phyloP scores from a whole-genome alignment of 2,329 filamentous ascomycete species.

The Talaromyces sp. region DNA sequence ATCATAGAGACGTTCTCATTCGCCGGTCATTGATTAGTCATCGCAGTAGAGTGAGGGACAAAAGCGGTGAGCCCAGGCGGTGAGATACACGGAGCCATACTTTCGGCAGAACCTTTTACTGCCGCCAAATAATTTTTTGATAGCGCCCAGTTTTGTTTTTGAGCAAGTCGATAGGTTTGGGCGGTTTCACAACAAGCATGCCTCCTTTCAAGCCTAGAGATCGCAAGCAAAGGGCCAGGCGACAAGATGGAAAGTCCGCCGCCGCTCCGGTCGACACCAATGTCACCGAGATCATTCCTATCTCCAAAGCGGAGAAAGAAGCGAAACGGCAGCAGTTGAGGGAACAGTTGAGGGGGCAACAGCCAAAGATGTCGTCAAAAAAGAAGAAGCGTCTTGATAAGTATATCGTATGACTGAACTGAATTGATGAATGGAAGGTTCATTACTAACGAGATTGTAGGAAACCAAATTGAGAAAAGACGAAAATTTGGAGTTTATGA shows the following conservation, averaged over 20 bases:
- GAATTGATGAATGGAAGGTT: no score
- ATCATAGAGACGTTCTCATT: background rate
- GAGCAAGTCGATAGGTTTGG: background rate
- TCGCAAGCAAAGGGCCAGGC: slow-evolving; percentile 54
- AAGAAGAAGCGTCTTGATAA: slow-evolving; percentile 67
- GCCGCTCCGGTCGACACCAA: slow-evolving; percentile 45
- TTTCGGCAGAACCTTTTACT: slow-evolving; percentile 25
- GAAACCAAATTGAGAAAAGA: slow-evolving; percentile 94
- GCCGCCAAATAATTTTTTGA: slow-evolving; percentile 19
- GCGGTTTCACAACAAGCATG: slow-evolving; percentile 28
- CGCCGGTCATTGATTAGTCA: background rate
- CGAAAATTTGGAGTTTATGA: slow-evolving; percentile 78
- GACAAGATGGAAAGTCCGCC: slow-evolving; percentile 27
- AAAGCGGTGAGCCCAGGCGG: slow-evolving; percentile 23
- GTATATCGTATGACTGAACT: slow-evolving; percentile 53
- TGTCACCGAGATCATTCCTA: slow-evolving; percentile 40
- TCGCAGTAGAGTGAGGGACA: background rate
- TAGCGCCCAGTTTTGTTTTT: slow-evolving; percentile 19
- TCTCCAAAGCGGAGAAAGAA: slow-evolving; percentile 53
- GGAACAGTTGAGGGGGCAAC: slow-evolving; percentile 52
- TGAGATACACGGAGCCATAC: slow-evolving; percentile 16
- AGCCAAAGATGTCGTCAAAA: slow-evolving; percentile 58
- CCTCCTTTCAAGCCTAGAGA: slow-evolving; percentile 54
- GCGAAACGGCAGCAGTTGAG: slow-evolving; percentile 51
- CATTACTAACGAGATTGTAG: slow-evolving; percentile 29